Conservation (phyloP, 257 asterid genomes). For the Cordia subcordata region DNA sequence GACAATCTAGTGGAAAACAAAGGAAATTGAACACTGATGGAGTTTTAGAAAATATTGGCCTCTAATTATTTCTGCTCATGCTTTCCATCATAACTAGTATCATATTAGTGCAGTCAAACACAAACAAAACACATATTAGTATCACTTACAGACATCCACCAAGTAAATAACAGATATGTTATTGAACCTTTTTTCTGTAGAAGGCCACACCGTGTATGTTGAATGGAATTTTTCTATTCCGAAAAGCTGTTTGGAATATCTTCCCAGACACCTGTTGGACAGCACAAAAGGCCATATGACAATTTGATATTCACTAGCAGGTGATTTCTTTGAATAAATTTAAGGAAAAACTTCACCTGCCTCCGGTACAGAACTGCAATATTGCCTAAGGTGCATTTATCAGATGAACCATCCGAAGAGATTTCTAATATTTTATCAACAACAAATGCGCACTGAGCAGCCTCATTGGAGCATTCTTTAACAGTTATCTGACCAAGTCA, state of each 20-base stretch:
- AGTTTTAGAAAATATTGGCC: too few relatives aligned
- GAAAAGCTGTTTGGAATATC: conserved; percentile 82
- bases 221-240: conserved; percentile 83
- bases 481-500: conserved; percentile 55
- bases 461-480: conserved; percentile 91
- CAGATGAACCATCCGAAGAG: conserved; percentile 58
- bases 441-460: conserved; percentile 85
- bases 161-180: conserved; percentile 8
- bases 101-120: too few relatives aligned
- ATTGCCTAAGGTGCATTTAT: conserved; percentile 55
- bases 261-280: conserved; percentile 79
- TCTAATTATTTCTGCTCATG: too few relatives aligned
- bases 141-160: neutral
- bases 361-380: conserved; percentile 90
- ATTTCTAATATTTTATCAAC: conserved; percentile 88
- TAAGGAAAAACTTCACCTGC: conserved; percentile 64
- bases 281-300: conserved; percentile 13
- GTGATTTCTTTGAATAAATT: conserved; percentile 16
- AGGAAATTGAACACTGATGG: too few relatives aligned
- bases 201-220: conserved; percentile 96
- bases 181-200: conserved; percentile 90
- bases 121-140: too few relatives aligned
- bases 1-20: too few relatives aligned
- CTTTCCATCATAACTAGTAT: too few relatives aligned
- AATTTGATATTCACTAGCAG: conserved; percentile 5